These are phyloP conservation scores for Albizia julibrissin DNA, from an alignment of 306 rosid species.

Conservation along the genomic window DNA sequence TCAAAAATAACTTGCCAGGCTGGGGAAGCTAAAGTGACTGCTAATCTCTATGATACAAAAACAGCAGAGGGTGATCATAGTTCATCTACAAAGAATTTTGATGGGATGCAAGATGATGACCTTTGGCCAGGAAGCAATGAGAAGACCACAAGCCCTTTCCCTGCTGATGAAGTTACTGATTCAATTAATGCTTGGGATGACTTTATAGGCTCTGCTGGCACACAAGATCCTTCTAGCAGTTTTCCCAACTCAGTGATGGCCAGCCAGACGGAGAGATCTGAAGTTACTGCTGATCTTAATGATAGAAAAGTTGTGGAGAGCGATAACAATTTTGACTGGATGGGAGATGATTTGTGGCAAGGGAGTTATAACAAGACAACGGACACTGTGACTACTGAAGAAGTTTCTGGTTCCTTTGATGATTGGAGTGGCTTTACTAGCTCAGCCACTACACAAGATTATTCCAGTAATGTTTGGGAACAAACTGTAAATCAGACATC, in stretches of 20 bases:
- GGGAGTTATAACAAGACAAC: slow-evolving; percentile 41
- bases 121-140: slow-evolving; percentile 44
- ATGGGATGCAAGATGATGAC: slow-evolving; percentile 56
- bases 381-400: slow-evolving; percentile 35
- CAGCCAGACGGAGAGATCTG: slow-evolving; percentile 46
- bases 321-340: slow-evolving; percentile 48
- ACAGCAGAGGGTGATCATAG: slow-evolving; percentile 39
- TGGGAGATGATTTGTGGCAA: slow-evolving; percentile 53
- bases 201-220: slow-evolving; percentile 55
- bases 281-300: slow-evolving; percentile 37
- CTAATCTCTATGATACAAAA: slow-evolving; percentile 37
- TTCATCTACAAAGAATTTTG: slow-evolving; percentile 44
- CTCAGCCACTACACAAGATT: slow-evolving; percentile 45
- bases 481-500: slow-evolving; percentile 39
- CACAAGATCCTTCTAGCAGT: slow-evolving; percentile 43
- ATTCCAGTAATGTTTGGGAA: slow-evolving; percentile 43
- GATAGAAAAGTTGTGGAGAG: slow-evolving; percentile 38
- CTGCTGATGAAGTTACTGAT: slow-evolving; percentile 39
- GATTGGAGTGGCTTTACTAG: slow-evolving; percentile 66
- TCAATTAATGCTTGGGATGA: slow-evolving; percentile 69
- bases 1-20: slow-evolving; percentile 39
- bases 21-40: slow-evolving; percentile 40
- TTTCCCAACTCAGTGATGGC: slow-evolving; percentile 43
- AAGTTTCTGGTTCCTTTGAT: slow-evolving; percentile 49
- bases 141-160: slow-evolving; percentile 38